Percentiles rank a stretch among this genome's conserved stretches.
Conservation (phyloP, 2,329 filamentous ascomycete genomes). For the Aspergillus glaucus region DNA sequence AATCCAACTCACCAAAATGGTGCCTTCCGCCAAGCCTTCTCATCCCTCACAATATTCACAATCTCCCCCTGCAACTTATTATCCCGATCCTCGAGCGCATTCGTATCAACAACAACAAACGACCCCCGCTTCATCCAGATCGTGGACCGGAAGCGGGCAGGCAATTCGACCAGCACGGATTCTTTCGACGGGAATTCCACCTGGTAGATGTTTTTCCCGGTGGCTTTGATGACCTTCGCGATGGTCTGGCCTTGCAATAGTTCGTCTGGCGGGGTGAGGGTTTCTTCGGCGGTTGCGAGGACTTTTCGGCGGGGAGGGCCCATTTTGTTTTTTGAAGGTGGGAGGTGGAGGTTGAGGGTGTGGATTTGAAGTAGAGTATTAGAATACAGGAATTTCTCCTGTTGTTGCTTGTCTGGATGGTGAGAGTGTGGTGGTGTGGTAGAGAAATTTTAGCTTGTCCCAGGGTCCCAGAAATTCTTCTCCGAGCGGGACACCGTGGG, state of each 20-base stretch:
- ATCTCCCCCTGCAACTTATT: constrained; percentile 85
- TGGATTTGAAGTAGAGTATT: not conserved
- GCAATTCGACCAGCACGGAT: constrained; percentile 70
- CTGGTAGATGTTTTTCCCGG: constrained; percentile 83
- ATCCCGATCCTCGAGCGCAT: constrained; percentile 57
- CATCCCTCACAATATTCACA: constrained; percentile 83
- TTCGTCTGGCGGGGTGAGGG: constrained; percentile 53
- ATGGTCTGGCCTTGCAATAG: constrained; percentile 54
- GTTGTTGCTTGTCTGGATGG: not conserved
- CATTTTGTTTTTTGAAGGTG: constrained; percentile 43
- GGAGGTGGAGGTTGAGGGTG: not conserved
- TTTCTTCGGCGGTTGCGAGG: constrained; percentile 69
- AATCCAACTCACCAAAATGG: constrained; percentile 63
- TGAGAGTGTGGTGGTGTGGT: not conserved
- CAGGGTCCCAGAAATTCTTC: not conserved
- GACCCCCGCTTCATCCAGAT: constrained; percentile 90
- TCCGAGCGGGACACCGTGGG: not conserved
- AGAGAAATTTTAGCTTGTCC: not conserved
- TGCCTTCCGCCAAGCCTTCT: constrained; percentile 86
- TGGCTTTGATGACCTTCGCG: constrained; percentile 70
- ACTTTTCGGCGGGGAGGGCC: constrained; percentile 69
- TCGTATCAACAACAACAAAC: constrained; percentile 75
- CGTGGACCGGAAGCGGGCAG: constrained; percentile 77
- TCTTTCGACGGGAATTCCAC: constrained; percentile 65
- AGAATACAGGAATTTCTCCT: too few relatives aligned